Conservation (phyloP, 805 yeast genomes). For the Wickerhamomyces tratensis region DNA sequence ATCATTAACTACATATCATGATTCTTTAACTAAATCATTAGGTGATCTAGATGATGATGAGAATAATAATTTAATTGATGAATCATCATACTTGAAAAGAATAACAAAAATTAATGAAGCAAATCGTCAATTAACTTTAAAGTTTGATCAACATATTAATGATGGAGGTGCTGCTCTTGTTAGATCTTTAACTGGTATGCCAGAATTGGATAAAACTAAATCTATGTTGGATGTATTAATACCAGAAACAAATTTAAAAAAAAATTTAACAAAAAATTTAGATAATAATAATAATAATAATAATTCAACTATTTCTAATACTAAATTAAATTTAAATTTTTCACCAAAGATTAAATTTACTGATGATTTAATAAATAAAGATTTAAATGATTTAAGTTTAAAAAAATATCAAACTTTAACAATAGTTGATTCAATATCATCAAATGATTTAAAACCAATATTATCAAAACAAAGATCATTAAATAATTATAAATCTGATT, state of each 20-base stretch:
- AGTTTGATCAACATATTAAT: slow-evolving; percentile 22
- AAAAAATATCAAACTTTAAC: slow-evolving; percentile 3
- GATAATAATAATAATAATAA: too few relatives aligned
- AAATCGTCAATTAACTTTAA: slow-evolving; percentile 10
- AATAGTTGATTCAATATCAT: not conserved
- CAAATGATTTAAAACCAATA: not conserved
- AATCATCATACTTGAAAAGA: slow-evolving; percentile 4
- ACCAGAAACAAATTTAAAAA: too few relatives aligned
- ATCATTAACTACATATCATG: slow-evolving; percentile 3
- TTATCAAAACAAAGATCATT: not conserved
- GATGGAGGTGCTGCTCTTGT: slow-evolving; percentile 29
- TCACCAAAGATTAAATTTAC: slow-evolving; percentile 7
- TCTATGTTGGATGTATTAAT: slow-evolving; percentile 17
- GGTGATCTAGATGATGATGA: slow-evolving; percentile 1
- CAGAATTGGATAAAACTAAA: slow-evolving; percentile 10
- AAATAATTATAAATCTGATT: slow-evolving; percentile 6
- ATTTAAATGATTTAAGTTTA: not conserved
- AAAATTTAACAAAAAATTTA: too few relatives aligned
- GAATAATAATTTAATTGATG: not conserved
- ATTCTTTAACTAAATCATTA: slow-evolving; percentile 1
- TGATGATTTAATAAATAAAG: slow-evolving; percentile 1
- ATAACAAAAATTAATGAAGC: slow-evolving; percentile 15
- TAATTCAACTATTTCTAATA: too few relatives aligned
- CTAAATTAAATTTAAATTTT: not conserved
- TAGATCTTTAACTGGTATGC: slow-evolving; percentile 30